phyloP scores from a whole-genome alignment of 2,329 filamentous ascomycete species.

The Diplodia corticola region DNA sequence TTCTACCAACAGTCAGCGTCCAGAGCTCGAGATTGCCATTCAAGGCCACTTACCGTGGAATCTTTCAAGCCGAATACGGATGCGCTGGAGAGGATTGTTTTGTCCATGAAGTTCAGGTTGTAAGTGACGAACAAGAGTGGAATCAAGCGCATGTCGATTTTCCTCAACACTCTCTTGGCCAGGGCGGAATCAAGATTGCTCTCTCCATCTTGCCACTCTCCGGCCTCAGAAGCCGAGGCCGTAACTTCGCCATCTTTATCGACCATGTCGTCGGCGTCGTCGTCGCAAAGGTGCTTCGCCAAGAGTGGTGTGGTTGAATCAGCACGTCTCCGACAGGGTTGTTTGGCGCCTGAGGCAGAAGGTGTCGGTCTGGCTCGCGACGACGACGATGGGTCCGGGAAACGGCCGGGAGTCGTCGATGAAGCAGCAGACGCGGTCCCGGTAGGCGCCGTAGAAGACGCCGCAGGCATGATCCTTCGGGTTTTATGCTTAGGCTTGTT shows the following conservation, averaged over 20 bases:
- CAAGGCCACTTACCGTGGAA: slow-evolving; percentile 31
- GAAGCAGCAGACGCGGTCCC: background rate
- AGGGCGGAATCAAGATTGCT: slow-evolving; percentile 30
- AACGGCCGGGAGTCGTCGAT: background rate
- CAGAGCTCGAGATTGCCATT: too few species aligned
- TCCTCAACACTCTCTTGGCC: slow-evolving; percentile 46
- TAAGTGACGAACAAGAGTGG: slow-evolving; percentile 60
- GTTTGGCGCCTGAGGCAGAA: background rate
- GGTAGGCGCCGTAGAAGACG: background rate
- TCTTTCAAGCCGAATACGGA: slow-evolving; percentile 57
- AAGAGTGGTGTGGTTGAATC: slow-evolving; percentile 8
- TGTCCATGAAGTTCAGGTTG: slow-evolving; percentile 64
- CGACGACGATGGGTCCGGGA: background rate
- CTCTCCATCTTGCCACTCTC: background rate
- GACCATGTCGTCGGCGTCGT: background rate
- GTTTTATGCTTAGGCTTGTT: background rate
- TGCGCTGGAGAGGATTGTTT: slow-evolving; percentile 51
- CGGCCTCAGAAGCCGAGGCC: background rate
- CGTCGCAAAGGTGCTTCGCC: background rate
- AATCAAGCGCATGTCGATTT: slow-evolving; percentile 58
- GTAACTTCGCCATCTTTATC: background rate
- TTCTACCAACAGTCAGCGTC: slow-evolving; percentile 35
- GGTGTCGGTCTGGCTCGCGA: background rate
- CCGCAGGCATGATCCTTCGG: background rate
- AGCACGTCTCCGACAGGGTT: background rate